Evolutionary conservation across 2,329 filamentous ascomycete species (phyloP).

Genomic region (Pseudopyricularia cyperi): DNA sequence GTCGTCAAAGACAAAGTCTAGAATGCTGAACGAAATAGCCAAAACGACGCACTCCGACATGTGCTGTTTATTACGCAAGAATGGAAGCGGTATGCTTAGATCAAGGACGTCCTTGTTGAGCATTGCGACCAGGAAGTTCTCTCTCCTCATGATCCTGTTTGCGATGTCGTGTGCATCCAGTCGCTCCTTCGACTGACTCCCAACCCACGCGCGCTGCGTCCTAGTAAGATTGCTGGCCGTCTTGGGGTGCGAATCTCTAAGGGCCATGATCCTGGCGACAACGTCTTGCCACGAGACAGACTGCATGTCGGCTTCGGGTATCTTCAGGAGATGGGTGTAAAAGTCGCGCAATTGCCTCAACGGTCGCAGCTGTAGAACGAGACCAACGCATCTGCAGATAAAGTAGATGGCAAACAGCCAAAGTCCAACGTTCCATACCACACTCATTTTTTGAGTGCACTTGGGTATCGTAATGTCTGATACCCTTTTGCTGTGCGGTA

Average conservation of each 20-base stretch:
- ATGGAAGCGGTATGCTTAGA: slow-evolving; percentile 73
- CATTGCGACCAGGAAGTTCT: slow-evolving; percentile 92
- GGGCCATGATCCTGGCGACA: slow-evolving; percentile 69
- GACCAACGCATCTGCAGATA: slow-evolving; percentile 65
- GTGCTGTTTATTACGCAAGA: slow-evolving; percentile 64
- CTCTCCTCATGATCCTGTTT: slow-evolving; percentile 88
- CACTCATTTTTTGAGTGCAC: slow-evolving; percentile 65
- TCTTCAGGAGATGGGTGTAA: slow-evolving; percentile 68
- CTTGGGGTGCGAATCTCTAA: slow-evolving; percentile 76
- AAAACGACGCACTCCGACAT: slow-evolving; percentile 86
- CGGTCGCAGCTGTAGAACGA: slow-evolving; percentile 58
- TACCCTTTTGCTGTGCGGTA: slow-evolving; percentile 50
- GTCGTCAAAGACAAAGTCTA: slow-evolving; percentile 89
- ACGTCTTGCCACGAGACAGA: slow-evolving; percentile 90
- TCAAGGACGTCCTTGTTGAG: slow-evolving; percentile 96
- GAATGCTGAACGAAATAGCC: slow-evolving; percentile 80
- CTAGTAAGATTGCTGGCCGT: slow-evolving; percentile 48
- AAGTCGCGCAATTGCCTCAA: slow-evolving; percentile 73
- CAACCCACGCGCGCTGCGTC: slow-evolving; percentile 44
- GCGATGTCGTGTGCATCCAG: slow-evolving; percentile 96
- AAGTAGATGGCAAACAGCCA: slow-evolving; percentile 83
- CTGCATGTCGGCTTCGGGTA: slow-evolving; percentile 76
- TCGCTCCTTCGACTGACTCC: slow-evolving; percentile 81
- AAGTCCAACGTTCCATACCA: slow-evolving; percentile 61
- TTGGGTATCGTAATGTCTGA: slow-evolving; percentile 49